phyloP scores from a whole-genome alignment of 2,329 filamentous ascomycete genomes.

The Sclerotinia glacialis region DNA sequence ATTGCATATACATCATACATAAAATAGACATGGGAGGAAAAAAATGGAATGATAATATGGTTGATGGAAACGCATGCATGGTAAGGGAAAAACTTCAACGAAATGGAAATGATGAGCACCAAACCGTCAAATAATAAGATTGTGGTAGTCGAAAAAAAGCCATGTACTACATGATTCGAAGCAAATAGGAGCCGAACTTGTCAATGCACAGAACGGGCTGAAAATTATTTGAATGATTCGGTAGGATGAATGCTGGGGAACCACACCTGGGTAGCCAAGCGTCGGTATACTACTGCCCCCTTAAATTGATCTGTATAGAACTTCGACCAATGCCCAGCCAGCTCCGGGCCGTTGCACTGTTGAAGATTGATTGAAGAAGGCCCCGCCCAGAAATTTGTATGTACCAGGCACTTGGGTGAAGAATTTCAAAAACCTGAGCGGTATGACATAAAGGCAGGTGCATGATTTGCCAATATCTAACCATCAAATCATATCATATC shows the following conservation, averaged over 20 bases:
- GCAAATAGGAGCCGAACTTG: not conserved
- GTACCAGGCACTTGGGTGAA: constrained; percentile 11
- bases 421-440: not conserved
- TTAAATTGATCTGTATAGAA: constrained; percentile 1
- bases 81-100: not conserved
- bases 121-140: no score
- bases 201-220: not conserved
- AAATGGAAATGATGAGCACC: not conserved
- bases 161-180: constrained; percentile 15
- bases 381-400: not conserved
- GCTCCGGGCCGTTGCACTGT: not conserved
- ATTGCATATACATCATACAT: not conserved
- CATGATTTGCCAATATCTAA: not conserved
- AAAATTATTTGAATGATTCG: constrained; percentile 10
- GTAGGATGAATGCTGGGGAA: not conserved
- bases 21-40: not conserved
- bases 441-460: not conserved
- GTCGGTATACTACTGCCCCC: not conserved
- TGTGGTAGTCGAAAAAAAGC: constrained; percentile 1
- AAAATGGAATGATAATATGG: not conserved
- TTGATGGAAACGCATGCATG: not conserved
- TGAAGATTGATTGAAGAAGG: not conserved
- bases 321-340: not conserved
- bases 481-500: not conserved
- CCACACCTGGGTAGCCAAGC: constrained; percentile 4